A percentile compares a stretch with the other conserved stretches of the same genome.
Evolutionary conservation across 305 asterid genomes (phyloP).

Genomic region (Fraxinus velutina): DNA sequence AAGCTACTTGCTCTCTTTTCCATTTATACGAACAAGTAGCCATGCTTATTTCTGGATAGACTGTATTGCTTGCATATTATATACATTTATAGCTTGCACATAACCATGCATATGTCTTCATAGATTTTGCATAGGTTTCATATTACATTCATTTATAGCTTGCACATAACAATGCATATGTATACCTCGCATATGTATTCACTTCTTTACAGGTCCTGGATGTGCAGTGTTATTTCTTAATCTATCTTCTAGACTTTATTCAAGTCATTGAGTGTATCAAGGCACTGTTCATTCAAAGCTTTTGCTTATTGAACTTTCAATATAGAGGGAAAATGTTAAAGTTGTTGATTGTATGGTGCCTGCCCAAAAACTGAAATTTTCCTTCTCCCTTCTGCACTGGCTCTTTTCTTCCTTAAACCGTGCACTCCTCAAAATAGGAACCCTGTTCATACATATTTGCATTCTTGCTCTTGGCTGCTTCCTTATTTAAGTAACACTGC

Average conservation of each 20-base stretch:
- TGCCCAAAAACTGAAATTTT: neutral
- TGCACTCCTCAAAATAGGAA: neutral
- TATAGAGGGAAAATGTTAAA: neutral
- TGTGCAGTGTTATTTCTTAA: neutral
- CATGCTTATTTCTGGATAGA: too few species aligned
- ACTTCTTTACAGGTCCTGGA: neutral
- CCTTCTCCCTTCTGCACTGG: neutral
- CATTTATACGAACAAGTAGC: too few species aligned
- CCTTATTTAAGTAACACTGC: neutral
- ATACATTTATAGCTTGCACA: too few species aligned
- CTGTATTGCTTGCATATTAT: too few species aligned
- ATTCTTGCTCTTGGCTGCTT: neutral
- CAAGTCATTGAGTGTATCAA: neutral
- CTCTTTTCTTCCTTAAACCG: neutral
- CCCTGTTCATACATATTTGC: neutral
- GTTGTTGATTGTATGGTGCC: neutral
- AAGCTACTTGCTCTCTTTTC: too few species aligned
- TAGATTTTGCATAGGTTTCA: neutral
- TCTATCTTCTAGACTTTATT: neutral
- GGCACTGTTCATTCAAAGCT: neutral
- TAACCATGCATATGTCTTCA: too few species aligned
- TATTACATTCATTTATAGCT: neutral
- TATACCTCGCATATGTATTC: neutral
- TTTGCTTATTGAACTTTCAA: neutral
- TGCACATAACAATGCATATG: neutral